Base-by-base conservation (phyloP, 2,329 filamentous ascomycete species). In the Triangularia verruculosa region DNA sequence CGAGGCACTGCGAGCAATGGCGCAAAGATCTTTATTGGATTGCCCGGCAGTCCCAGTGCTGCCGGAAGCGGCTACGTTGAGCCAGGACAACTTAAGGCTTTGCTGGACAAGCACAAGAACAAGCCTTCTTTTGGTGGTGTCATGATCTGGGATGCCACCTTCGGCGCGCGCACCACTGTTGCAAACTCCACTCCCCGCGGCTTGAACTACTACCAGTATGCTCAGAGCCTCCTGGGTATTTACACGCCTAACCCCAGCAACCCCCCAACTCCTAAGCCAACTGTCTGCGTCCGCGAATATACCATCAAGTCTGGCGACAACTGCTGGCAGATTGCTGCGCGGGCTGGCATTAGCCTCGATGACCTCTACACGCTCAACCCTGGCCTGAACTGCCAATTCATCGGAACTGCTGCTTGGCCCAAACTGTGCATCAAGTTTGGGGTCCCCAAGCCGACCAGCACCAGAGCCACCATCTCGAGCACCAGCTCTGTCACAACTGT, bases 21-120 rank as follows among this genome's bases (percentile, higher is more conserved):
- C 39, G 76, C 78, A 28, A 76, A 77, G 66, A 71, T 79, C 57
- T 77, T 74, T 61, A 71, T 79, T 61, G 78, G 78, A 17, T 71
- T 79, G 27, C 77, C 77, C 2, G 77, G 74, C 30, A 67, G 67
- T 57, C 3, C 54, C 1, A 43, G 17, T 11, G 24, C 11, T 22
- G 25, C 57, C 9, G 63, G 54, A 12, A n/a, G 9, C 15, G 75
- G 74, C 57, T 77, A 76, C 57, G 59, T 73, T 3, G 55, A 60
- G 8, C 68, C 70, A 13, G n/a, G 17, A 1, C 57, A 58, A 4
- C 69, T 71, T 15, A 60, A 57, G 12, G 22, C 52, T 12, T 62
- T 75, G 13, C 58, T 77, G 17, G 66, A 67, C 32, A 17, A 63
- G 22, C 68, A 71, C 68, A 71, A 70, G 68, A 64, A 60, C 55